Evolutionary conservation across 805 yeast species (phyloP).

Genomic region (Pichia paraexigua): DNA sequence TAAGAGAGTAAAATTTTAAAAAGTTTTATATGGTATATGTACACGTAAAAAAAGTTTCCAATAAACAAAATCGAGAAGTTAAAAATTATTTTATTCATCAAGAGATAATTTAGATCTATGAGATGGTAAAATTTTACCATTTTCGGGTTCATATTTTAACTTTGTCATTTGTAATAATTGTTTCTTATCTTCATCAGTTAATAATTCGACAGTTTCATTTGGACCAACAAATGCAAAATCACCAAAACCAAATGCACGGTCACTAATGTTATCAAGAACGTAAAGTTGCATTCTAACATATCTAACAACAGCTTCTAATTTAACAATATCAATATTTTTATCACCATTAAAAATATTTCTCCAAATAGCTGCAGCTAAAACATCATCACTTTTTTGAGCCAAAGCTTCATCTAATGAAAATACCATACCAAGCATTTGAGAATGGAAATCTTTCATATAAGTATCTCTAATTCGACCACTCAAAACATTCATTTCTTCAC

Average conservation of each 20-base stretch:
- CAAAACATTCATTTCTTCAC: slow-evolving; percentile 76
- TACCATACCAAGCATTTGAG: slow-evolving; percentile 83
- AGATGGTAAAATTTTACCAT: slow-evolving; percentile 48
- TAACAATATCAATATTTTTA: slow-evolving; percentile 69
- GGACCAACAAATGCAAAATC: slow-evolving; percentile 80
- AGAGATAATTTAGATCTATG: slow-evolving; percentile 44
- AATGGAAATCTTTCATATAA: slow-evolving; percentile 81
- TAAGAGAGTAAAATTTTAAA: neutral
- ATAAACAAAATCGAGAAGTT: neutral
- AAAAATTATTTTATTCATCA: slow-evolving; percentile 30
- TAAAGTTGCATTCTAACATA: slow-evolving; percentile 86
- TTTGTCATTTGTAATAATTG: slow-evolving; percentile 43
- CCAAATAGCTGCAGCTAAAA: slow-evolving; percentile 75
- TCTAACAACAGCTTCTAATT: slow-evolving; percentile 81
- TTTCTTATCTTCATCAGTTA: slow-evolving; percentile 57
- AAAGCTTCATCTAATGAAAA: slow-evolving; percentile 92
- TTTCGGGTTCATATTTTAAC: slow-evolving; percentile 44
- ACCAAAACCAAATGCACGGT: slow-evolving; percentile 90
- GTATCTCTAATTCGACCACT: slow-evolving; percentile 78
- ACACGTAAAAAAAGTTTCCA: neutral
- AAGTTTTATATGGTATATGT: neutral
- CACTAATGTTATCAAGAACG: slow-evolving; percentile 76
- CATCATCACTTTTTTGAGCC: slow-evolving; percentile 60
- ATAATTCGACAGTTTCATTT: slow-evolving; percentile 63
- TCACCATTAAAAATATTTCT: slow-evolving; percentile 88